Base-by-base conservation (phyloP, 495 filamentous ascomycete genomes). In the Hypoxylon fragiforme region DNA sequence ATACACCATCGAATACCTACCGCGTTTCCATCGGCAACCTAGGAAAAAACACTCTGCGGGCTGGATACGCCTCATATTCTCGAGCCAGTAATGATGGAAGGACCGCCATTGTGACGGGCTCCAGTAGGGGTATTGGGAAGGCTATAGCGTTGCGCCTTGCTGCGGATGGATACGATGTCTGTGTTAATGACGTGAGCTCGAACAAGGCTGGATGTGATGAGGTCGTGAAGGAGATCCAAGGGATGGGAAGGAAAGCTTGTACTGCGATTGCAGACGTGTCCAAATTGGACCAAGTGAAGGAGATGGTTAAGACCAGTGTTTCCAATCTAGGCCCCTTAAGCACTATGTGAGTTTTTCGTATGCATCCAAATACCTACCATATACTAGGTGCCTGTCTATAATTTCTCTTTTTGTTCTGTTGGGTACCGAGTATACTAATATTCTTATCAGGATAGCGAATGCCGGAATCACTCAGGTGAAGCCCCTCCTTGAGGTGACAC, bases 111-210 rank as follows among this genome's bases (percentile, higher is more conserved):
- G 76, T 86, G 1, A 85, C 82, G 11, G 81, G 83, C 11, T 79
- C 81, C 3, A 66, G 71, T 4, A 69, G 77, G 8, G 83, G 83
- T 31, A 85, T 85, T 40, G 83, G 83, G 19, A 78, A 79, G 60
- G 79, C 81, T 19, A 84, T 85, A 31, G 82, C 82, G 22, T 66
- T 81, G 16, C 77, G 82, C 7, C 75, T 86, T 7, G 80, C 81
- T 18, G 62, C 70, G 28, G 81, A 85, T 37, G 81, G 82, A 43
- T 87, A 84, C 63, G 67, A 80, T 52, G 67, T 87, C 36, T 83
- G 80, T 43, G 69, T 85, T 41, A 85, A 84, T 59, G 82, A 87
- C 32, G 66, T 86, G 9, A 44, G 65, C n/a, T 63, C 71, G 15
- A 75, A 79, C 43, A 59, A 70, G 20, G 37, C 69, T 0, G 72